A percentile compares a stretch with the other conserved stretches of the same genome.
These are phyloP conservation scores for Globisporangium spinosum DNA, from an alignment of 352 stramenopile genomes.

Conservation along the genomic window DNA sequence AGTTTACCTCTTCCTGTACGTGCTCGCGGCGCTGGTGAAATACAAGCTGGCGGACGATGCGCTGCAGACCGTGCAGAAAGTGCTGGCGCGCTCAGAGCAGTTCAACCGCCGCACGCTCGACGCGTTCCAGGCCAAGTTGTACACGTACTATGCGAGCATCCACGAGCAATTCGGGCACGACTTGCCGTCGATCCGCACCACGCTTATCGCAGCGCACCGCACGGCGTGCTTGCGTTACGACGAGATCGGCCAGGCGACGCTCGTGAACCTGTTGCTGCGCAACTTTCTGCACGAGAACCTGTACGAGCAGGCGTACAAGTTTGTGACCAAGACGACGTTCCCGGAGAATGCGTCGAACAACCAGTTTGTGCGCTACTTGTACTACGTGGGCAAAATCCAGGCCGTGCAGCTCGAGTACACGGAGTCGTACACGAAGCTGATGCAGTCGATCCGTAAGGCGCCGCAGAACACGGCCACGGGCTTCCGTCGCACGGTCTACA, in stretches of 20 bases:
- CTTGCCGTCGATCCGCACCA: slow-evolving; percentile 54
- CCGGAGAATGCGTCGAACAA: slow-evolving; percentile 95
- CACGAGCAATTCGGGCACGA: slow-evolving; percentile 65
- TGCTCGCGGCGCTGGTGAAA: slow-evolving; percentile 70
- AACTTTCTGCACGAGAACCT: slow-evolving; percentile 89
- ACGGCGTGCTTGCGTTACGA: slow-evolving; percentile 88
- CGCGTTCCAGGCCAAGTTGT: slow-evolving; percentile 74
- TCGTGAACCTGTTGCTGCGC: slow-evolving; percentile 90
- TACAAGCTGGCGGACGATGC: slow-evolving; percentile 57
- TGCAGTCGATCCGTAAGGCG: slow-evolving; percentile 95
- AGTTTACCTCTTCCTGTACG: slow-evolving; percentile 80
- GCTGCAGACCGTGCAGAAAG: slow-evolving; percentile 45
- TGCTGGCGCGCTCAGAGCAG: slow-evolving; percentile 60
- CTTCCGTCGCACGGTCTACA: slow-evolving; percentile 95
- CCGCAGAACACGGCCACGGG: slow-evolving; percentile 94
- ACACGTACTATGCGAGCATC: slow-evolving; percentile 72
- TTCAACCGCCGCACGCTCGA: slow-evolving; percentile 83
- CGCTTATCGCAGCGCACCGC: slow-evolving; percentile 78
- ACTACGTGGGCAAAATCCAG: slow-evolving; percentile 95
- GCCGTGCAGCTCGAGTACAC: slow-evolving; percentile 98
- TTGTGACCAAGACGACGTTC: slow-evolving; percentile 88
- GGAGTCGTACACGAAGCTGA: slow-evolving; percentile 94
- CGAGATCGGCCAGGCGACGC: slow-evolving; percentile 87
- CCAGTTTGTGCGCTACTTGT: slow-evolving; percentile 97
- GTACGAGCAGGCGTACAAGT: slow-evolving; percentile 92